Evolutionary conservation across 1,284 basidiomycete species (phyloP).

Genomic region (Testicularia cyperi): DNA sequence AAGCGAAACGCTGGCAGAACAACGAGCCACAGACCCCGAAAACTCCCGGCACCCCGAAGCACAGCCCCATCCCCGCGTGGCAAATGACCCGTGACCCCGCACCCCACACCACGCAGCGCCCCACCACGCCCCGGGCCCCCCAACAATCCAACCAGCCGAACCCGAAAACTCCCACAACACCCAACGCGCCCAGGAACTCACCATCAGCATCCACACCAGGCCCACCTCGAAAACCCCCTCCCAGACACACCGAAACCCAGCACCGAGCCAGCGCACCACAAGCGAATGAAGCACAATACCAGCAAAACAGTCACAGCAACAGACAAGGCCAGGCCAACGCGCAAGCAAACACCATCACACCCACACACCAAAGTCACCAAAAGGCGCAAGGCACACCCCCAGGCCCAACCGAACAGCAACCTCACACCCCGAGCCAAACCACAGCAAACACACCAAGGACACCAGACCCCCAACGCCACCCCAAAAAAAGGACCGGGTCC

Average conservation of each 20-base stretch:
- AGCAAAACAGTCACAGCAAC: conserved; percentile 40
- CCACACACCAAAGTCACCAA: conserved; percentile 23
- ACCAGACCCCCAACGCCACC: conserved; percentile 12
- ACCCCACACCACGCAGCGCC: no score
- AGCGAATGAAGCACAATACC: conserved; percentile 37
- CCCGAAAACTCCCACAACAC: no score
- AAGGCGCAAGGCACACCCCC: conserved; percentile 28
- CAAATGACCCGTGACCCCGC: no score
- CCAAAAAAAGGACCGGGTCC: conserved; percentile 35
- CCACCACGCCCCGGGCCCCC: conserved; percentile 29
- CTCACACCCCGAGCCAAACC: conserved; percentile 15
- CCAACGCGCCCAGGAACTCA: no score
- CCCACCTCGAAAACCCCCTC: no score
- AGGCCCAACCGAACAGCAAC: conserved; percentile 16
- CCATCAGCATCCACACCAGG: no score
- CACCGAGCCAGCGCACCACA: conserved; percentile 13
- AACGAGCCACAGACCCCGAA: no score
- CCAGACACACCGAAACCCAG: conserved; percentile 22
- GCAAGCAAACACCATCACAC: conserved; percentile 17
- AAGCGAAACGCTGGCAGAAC: no score
- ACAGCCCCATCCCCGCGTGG: no score
- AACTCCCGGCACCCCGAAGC: no score
- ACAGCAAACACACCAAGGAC: conserved; percentile 2
- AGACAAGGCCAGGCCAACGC: conserved; percentile 6
- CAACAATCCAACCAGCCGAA: no score